Percentiles rank a stretch among this genome's conserved stretches.
These are phyloP conservation scores for Wickerhamiella galacta DNA, from an alignment of 805 yeast genomes.

Conservation along the genomic window DNA sequence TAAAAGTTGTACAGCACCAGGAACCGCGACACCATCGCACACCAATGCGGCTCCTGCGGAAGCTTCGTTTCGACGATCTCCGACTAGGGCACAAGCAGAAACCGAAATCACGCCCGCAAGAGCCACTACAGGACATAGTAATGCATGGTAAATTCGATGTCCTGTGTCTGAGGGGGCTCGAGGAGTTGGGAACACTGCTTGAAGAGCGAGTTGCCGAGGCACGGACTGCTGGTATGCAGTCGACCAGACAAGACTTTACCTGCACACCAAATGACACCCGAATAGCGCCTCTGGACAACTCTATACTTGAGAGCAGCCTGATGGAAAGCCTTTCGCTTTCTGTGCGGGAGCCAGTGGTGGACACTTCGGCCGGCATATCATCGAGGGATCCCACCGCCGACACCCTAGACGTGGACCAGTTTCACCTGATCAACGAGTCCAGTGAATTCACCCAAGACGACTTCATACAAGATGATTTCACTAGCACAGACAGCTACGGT, in stretches of 20 bases:
- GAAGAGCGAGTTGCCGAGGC: too few relatives aligned
- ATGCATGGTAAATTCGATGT: constrained; percentile 18
- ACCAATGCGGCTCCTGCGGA: neutral
- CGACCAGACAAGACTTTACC: neutral
- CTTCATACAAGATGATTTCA: neutral
- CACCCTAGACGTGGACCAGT: neutral
- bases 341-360: too few relatives aligned
- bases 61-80: constrained; percentile 1
- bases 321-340: neutral
- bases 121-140: constrained; percentile 10
- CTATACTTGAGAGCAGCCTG: too few relatives aligned
- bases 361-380: too few relatives aligned
- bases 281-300: too few relatives aligned
- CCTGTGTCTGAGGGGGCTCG: constrained; percentile 19
- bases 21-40: too few relatives aligned
- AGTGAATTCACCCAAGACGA: neutral
- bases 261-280: too few relatives aligned
- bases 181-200: constrained; percentile 16
- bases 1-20: too few relatives aligned
- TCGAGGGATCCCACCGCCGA: neutral
- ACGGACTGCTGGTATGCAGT: too few relatives aligned
- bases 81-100: neutral
- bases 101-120: neutral
- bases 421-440: neutral
- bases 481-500: neutral